phyloP scores from a whole-genome alignment of 2,329 filamentous ascomycete genomes.

The Colletotrichum tropicicola region DNA sequence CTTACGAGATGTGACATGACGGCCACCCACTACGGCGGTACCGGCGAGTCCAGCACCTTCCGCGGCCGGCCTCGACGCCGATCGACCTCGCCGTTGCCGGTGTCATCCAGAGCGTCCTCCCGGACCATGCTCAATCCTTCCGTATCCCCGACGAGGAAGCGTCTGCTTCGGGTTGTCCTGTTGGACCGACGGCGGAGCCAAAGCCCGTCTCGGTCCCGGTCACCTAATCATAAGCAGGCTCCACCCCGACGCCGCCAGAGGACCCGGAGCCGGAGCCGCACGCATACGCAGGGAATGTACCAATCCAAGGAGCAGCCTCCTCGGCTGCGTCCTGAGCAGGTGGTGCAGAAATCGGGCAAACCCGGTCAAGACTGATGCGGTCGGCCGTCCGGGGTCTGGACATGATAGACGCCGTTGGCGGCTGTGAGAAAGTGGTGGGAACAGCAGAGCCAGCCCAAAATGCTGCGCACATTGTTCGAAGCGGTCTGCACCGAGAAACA shows the following conservation, averaged over 20 bases:
- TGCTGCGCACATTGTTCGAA: no score
- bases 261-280: conserved; percentile 48
- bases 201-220: conserved; percentile 49
- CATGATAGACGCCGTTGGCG: not conserved
- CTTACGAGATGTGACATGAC: conserved; percentile 42
- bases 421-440: not conserved
- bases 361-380: conserved; percentile 3
- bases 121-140: conserved; percentile 40
- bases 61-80: conserved; percentile 51
- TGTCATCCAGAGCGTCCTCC: conserved; percentile 42
- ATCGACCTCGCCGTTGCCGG: conserved; percentile 45
- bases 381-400: not conserved
- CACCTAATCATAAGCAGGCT: conserved; percentile 42
- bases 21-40: conserved; percentile 44
- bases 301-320: conserved; percentile 15
- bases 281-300: conserved; percentile 14
- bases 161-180: conserved; percentile 50
- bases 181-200: conserved; percentile 53
- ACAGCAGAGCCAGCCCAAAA: not conserved
- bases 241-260: conserved; percentile 45
- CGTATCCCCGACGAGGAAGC: conserved; percentile 50
- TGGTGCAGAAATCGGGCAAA: conserved; percentile 13
- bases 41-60: conserved; percentile 53
- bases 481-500: no score
- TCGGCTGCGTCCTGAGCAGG: conserved; percentile 11